Conservation (phyloP, 768 basidiomycete genomes). For the Xerocomellus dryophilus region DNA sequence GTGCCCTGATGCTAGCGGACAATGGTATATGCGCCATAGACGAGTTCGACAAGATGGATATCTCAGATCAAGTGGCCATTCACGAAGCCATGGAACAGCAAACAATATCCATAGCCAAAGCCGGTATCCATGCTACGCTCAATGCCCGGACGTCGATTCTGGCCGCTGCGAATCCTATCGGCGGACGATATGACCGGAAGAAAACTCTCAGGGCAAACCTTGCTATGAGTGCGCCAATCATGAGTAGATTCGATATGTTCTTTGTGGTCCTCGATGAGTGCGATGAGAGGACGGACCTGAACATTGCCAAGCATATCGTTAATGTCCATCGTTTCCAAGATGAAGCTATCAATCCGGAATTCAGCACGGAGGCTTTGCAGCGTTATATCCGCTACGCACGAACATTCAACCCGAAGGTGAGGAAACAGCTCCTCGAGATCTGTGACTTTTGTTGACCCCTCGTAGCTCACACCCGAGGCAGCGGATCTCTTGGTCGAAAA, state of each 20-base stretch:
- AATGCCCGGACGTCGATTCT: constrained; percentile 97
- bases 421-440: neutral
- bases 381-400: constrained; percentile 95
- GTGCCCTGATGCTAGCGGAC: constrained; percentile 98
- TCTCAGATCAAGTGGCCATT: constrained; percentile 96
- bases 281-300: constrained; percentile 86
- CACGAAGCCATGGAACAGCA: constrained; percentile 99
- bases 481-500: constrained; percentile 93
- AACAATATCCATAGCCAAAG: constrained; percentile 98
- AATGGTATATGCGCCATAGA: constrained; percentile 99
- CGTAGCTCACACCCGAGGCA: constrained; percentile 87
- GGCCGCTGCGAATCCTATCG: constrained; percentile 97
- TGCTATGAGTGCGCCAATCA: constrained; percentile 97
- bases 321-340: constrained; percentile 96
- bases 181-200: constrained; percentile 95
- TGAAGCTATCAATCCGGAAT: constrained; percentile 93
- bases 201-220: constrained; percentile 88
- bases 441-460: constrained; percentile 4
- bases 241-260: constrained; percentile 98
- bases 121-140: constrained; percentile 96
- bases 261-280: constrained; percentile 98
- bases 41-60: constrained; percentile 99
- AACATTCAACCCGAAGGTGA: constrained; percentile 95
- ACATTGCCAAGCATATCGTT: constrained; percentile 95
- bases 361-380: constrained; percentile 94